Evolutionary conservation across 306 rosid species (phyloP), one percentile per base, ranked within the genome.

Genomic region (Gynostemma pentaphyllum): DNA sequence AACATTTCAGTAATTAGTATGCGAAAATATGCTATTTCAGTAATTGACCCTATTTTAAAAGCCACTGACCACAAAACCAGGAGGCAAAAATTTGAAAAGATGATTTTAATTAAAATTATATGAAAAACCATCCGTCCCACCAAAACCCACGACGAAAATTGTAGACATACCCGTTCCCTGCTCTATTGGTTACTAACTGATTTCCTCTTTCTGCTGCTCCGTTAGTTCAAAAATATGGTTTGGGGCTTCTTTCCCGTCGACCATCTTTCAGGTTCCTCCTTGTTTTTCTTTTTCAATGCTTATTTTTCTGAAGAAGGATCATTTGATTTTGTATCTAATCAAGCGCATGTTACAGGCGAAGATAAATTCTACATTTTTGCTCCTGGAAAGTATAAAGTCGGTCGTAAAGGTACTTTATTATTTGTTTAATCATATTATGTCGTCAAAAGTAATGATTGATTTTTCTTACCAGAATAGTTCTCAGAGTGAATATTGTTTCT

Each of bases 231-330:
- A 66, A 85, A 22, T 62, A 91, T 91, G 97, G 97, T 91, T 50
- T 91, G 90, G 91, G 95, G 85, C 11, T 76, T 91, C 70, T 78
- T 83, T 70, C 96, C 97, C 45, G 72, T 70, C 11, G 95, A 87
- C 40, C 83, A 87, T 72, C 83, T 77, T 60, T 72, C 86, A 34
- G 95, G 97, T 83, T 50, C 14, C 2, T n/a, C 9, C 44, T 1
- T 26, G 18, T 9, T 29, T 69, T 26, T 14, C 18, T 12, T 24
- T 51, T 51, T 26, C 57, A 26, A 51, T 51, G 36, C 11, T 51
- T 28, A 12, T n/a, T 7, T 21, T 7, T 50, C 16, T 12, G 27
- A 56, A 34, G 63, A 16, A 32, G 16, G 24, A 4, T 34, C 27
- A 34, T 24, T 45, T 7, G 42, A 12, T 64, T 2, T 22, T 29